Percentiles rank a stretch among this genome's conserved stretches.
phyloP scores from a whole-genome alignment of 2,329 filamentous ascomycete species.

The Aspergillus phoenicis region DNA sequence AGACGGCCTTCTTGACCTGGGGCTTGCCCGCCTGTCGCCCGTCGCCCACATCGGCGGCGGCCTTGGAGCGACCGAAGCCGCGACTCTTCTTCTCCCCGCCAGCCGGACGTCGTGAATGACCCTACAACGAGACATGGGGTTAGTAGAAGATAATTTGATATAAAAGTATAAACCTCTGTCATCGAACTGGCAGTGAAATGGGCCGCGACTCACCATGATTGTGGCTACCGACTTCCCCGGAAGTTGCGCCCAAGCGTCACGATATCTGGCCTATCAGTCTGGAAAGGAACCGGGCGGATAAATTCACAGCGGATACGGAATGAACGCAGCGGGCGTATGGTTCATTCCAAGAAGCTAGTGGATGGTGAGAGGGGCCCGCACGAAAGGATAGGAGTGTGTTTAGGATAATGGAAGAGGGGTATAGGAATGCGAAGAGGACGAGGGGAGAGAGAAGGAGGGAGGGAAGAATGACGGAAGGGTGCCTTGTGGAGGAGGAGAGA shows the following conservation, averaged over 20 bases:
- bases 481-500: slow-evolving; percentile 11
- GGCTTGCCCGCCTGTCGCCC: slow-evolving; percentile 55
- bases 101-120: slow-evolving; percentile 47
- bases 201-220: slow-evolving; percentile 36
- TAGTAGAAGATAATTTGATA: slow-evolving; percentile 12
- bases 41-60: slow-evolving; percentile 45
- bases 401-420: background rate
- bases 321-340: slow-evolving; percentile 18
- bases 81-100: slow-evolving; percentile 48
- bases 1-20: slow-evolving; percentile 92
- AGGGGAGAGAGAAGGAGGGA: slow-evolving; percentile 13
- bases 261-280: slow-evolving; percentile 34
- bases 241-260: slow-evolving; percentile 35
- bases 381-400: background rate
- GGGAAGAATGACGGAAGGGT: slow-evolving; percentile 24
- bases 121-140: slow-evolving; percentile 32
- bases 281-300: slow-evolving; percentile 14
- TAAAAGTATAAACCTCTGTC: background rate
- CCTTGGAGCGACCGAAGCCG: slow-evolving; percentile 46
- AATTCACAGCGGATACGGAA: slow-evolving; percentile 17
- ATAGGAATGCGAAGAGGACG: slow-evolving; percentile 7
- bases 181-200: background rate
- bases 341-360: slow-evolving; percentile 20
- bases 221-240: slow-evolving; percentile 31
- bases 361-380: background rate